Percentiles rank a stretch among this genome's conserved stretches.
Evolutionary conservation across 148 eudicot species (phyloP).

Genomic region (Salicornia ramosissima): DNA sequence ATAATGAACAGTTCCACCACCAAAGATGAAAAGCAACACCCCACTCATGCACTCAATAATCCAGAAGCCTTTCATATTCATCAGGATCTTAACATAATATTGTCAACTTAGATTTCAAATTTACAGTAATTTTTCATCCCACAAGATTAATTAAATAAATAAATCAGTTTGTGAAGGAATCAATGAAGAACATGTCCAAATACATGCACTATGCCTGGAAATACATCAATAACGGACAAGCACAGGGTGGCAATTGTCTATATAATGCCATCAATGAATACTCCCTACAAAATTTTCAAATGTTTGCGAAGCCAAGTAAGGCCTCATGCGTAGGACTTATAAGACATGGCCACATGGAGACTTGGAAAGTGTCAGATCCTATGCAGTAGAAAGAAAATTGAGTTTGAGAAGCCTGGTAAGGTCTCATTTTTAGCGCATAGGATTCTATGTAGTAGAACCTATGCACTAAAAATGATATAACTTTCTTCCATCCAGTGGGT

Average conservation of each 20-base stretch:
- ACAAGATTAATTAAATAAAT: background rate
- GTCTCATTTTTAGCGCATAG: too few relatives aligned
- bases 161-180: background rate
- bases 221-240: background rate
- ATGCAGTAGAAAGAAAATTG: background rate
- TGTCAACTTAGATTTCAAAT: background rate
- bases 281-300: background rate
- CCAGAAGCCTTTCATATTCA: background rate
- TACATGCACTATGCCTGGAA: background rate
- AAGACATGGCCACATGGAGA: too few relatives aligned
- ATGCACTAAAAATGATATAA: background rate
- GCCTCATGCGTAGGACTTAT: background rate
- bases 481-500: background rate
- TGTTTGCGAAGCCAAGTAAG: background rate
- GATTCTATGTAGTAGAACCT: too few relatives aligned
- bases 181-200: background rate
- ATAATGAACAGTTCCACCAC: background rate
- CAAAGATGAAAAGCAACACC: background rate
- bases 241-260: background rate
- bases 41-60: background rate
- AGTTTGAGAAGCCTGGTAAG: too few relatives aligned
- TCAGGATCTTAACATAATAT: too few relatives aligned
- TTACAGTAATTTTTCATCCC: background rate
- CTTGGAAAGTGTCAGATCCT: background rate
- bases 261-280: background rate